Percentiles rank a stretch among this genome's conserved stretches.
Evolutionary conservation across 2,329 filamentous ascomycete genomes (phyloP).

Genomic region (Podosphaera xanthii): DNA sequence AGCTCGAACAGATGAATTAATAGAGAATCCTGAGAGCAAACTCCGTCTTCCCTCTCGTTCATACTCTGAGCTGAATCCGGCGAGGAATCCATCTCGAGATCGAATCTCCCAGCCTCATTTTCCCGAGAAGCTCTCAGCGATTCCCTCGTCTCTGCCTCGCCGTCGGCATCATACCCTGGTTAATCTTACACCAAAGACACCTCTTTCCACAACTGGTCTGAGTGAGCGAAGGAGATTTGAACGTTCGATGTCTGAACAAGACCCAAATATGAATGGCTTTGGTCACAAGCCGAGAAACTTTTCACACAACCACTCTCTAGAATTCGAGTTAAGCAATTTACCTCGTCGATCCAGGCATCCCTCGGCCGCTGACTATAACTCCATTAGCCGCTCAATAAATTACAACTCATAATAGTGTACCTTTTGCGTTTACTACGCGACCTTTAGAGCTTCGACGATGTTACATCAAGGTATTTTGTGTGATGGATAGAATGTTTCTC

Average conservation of each 20-base stretch:
- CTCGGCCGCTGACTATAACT: background rate
- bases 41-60: conserved; percentile 35
- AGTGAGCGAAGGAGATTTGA: conserved; percentile 12
- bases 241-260: conserved; percentile 12
- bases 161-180: conserved; percentile 28
- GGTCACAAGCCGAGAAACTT: conserved; percentile 12
- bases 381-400: background rate
- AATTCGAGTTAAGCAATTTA: conserved; percentile 9
- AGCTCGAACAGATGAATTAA: conserved; percentile 14
- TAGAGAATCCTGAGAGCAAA: conserved; percentile 23
- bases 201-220: conserved; percentile 7
- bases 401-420: background rate
- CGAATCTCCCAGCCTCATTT: conserved; percentile 15
- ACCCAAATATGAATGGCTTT: conserved; percentile 11
- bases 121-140: conserved; percentile 16
- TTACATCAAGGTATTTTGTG: too few relatives aligned
- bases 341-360: conserved; percentile 8
- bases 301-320: conserved; percentile 9
- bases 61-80: conserved; percentile 27
- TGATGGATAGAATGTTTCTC: too few relatives aligned
- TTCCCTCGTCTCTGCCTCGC: conserved; percentile 26
- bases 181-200: conserved; percentile 16
- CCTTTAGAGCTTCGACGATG: too few relatives aligned
- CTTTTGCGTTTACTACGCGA: too few relatives aligned
- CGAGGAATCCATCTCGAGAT: conserved; percentile 19